These are phyloP conservation scores for Stellera chamaejasme DNA, from an alignment of 345 rosid species.

Conservation along the genomic window DNA sequence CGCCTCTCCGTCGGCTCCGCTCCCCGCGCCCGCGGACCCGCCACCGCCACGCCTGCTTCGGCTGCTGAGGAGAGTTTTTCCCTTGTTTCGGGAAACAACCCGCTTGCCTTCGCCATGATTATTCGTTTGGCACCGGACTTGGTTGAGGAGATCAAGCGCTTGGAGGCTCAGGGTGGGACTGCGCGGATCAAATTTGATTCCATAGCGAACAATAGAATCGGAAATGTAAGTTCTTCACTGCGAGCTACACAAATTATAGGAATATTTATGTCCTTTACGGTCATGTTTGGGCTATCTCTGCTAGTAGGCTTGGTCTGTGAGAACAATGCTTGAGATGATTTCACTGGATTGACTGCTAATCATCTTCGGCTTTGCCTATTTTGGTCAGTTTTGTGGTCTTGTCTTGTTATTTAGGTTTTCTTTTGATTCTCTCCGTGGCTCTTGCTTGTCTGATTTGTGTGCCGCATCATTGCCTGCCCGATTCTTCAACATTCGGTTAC, in stretches of 20 bases:
- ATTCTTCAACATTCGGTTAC: too few relatives aligned
- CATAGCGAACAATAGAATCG: constrained; percentile 42
- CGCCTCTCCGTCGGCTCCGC: constrained; percentile 33
- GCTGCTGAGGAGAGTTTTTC: constrained; percentile 58
- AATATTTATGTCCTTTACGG: constrained; percentile 3
- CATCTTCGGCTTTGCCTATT: too few relatives aligned
- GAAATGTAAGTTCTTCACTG: constrained; percentile 58
- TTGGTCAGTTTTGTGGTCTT: too few relatives aligned
- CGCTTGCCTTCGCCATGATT: constrained; percentile 67
- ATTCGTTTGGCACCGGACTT: constrained; percentile 74
- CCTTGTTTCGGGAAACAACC: constrained; percentile 51
- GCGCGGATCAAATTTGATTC: constrained; percentile 90
- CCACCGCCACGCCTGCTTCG: constrained; percentile 15
- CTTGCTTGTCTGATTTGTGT: neutral
- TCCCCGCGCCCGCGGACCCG: constrained; percentile 21
- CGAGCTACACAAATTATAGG: neutral
- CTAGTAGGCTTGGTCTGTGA: too few relatives aligned
- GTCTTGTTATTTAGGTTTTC: neutral
- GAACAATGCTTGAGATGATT: too few relatives aligned
- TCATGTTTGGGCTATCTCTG: too few relatives aligned
- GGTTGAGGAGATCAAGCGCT: constrained; percentile 80
- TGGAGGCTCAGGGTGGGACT: constrained; percentile 61
- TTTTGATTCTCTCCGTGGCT: neutral
- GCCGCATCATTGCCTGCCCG: too few relatives aligned
- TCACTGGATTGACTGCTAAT: too few relatives aligned